Percentiles rank a stretch among this genome's conserved stretches.
phyloP scores from a whole-genome alignment of 305 asterid species.

The Stenogyne calaminthoides region DNA sequence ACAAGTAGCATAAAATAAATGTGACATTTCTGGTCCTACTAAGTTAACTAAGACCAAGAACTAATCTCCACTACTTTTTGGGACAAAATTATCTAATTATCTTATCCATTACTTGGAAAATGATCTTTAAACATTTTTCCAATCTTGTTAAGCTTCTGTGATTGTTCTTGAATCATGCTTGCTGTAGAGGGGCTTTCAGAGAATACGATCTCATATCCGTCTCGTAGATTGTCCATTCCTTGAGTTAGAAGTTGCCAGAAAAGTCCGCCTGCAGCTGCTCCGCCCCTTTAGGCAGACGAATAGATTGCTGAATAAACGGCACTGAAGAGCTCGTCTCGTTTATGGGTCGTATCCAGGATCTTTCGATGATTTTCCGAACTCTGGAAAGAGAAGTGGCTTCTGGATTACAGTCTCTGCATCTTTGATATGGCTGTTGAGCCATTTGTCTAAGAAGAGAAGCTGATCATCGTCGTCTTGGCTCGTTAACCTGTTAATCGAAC shows the following conservation, averaged over 20 bases:
- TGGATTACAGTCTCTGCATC: conserved; percentile 44
- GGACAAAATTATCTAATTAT: neutral
- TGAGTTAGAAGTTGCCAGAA: conserved; percentile 58
- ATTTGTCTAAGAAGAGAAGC: conserved; percentile 33
- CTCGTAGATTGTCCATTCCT: conserved; percentile 50
- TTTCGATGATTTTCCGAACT: conserved; percentile 52
- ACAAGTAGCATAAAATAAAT: neutral
- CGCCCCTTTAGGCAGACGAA: conserved; percentile 51
- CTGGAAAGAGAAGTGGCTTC: conserved; percentile 56
- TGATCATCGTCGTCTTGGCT: conserved; percentile 38
- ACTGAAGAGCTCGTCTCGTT: conserved; percentile 43
- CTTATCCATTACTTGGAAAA: conserved; percentile 17
- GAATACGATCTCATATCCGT: conserved; percentile 55
- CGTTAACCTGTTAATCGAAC: conserved; percentile 35
- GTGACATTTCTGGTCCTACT: neutral
- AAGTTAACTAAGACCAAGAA: neutral
- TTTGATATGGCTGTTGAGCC: conserved; percentile 46
- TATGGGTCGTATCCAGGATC: conserved; percentile 29
- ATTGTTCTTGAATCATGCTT: conserved; percentile 43
- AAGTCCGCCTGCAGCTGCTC: conserved; percentile 56
- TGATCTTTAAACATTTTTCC: conserved; percentile 32
- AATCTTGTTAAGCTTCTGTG: conserved; percentile 44
- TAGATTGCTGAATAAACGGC: conserved; percentile 46
- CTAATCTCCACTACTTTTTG: neutral
- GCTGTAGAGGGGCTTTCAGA: conserved; percentile 52